Conservation (phyloP, 192 early-diverging fungal species). For the Funneliformis mosseae region DNA sequence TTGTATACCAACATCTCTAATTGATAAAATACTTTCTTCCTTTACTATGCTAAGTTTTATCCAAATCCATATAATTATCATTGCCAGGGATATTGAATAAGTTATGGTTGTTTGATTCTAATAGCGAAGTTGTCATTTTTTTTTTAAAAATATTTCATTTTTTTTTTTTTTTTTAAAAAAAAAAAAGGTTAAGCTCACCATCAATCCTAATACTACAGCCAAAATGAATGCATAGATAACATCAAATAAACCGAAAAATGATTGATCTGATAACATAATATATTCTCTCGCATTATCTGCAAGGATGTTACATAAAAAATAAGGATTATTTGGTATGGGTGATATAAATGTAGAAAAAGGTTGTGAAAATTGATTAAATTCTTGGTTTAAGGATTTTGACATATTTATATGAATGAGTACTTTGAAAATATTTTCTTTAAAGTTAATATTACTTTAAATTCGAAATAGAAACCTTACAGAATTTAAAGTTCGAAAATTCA, state of each 20-base stretch:
- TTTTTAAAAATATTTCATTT: not conserved
- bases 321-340: constrained; percentile 7
- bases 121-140: constrained; percentile 3
- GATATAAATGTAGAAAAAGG: not conserved
- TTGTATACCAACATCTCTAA: constrained; percentile 71
- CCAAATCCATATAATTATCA: constrained; percentile 34
- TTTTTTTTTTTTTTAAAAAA: not conserved
- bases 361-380: not conserved
- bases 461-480: too few species aligned
- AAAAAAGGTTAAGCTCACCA: constrained; percentile 9
- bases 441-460: too few species aligned
- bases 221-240: constrained; percentile 7
- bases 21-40: constrained; percentile 64
- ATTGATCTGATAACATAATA: constrained; percentile 45
- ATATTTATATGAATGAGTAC: not conserved
- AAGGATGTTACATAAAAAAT: constrained; percentile 45
- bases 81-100: not conserved
- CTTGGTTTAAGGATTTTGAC: not conserved
- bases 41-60: constrained; percentile 41
- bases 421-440: too few species aligned
- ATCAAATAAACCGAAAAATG: constrained; percentile 27
- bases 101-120: constrained; percentile 4
- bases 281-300: constrained; percentile 54
- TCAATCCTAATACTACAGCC: not conserved
- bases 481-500: too few species aligned